These are phyloP conservation scores for Silene vulgaris DNA, from an alignment of 179 eudicot genomes.

Conservation along the genomic window DNA sequence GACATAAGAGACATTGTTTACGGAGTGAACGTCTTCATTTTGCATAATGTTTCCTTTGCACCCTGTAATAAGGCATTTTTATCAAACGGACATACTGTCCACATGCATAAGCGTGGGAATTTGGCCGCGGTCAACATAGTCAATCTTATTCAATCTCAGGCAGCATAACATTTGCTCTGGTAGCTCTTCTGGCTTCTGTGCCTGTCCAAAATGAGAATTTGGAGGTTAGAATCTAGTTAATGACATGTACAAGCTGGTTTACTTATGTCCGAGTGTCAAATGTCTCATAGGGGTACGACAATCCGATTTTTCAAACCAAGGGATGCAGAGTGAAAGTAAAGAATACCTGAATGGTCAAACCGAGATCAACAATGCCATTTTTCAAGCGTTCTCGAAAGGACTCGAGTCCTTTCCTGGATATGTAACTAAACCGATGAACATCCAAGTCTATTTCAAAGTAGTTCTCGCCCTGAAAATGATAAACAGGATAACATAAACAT, in stretches of 20 bases:
- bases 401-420: constrained; percentile 88
- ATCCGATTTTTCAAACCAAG: constrained; percentile 40
- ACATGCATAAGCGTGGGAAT: constrained; percentile 49
- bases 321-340: not conserved
- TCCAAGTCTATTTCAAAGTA: constrained; percentile 94
- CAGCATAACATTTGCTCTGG: constrained; percentile 63
- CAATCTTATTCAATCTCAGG: constrained; percentile 63
- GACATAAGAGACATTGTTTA: too few relatives aligned
- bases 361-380: constrained; percentile 66
- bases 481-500: not conserved
- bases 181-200: constrained; percentile 79
- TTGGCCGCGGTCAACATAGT: constrained; percentile 66
- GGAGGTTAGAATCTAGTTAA: not conserved
- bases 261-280: not conserved
- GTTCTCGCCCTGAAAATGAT: constrained; percentile 56
- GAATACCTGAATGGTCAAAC: constrained; percentile 78
- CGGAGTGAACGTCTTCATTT: not conserved
- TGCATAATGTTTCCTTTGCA: not conserved
- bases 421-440: constrained; percentile 85
- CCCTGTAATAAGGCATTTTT: not conserved
- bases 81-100: constrained; percentile 17
- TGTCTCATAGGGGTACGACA: too few relatives aligned
- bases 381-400: constrained; percentile 67
- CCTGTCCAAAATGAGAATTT: constrained; percentile 38
- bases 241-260: not conserved